Evolutionary conservation across 1,284 basidiomycete species (phyloP), one percentile per base, ranked within the genome.

Genomic region (Marasmius oreades): DNA sequence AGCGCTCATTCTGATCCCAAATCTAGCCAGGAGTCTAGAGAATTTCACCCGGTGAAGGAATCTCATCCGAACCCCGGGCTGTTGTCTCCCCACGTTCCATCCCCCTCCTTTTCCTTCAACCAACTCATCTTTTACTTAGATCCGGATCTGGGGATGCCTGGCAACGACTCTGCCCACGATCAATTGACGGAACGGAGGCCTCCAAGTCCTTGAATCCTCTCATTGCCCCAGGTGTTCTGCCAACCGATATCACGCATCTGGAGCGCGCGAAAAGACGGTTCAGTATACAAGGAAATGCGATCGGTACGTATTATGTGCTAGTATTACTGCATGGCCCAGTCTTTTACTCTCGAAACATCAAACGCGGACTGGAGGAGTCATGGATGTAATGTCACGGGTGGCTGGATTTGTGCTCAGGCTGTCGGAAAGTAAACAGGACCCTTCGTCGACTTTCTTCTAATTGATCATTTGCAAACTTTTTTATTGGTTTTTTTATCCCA

Each of bases 361-460:
- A 43, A 65, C 0, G 66, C 65, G n/a, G 67, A 72, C 28, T 77
- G 73, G 75, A 67, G 63, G 56, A 31, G 68, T 74, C 5, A 48
- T 76, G 20, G 73, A 78, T 42, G 62, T 75, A 78, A 77, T 54
- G 68, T 69, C 22, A 79, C 71, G 3, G 77, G 77, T 16, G 73
- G 72, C 51, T 77, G 71, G 71, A 55, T 77, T 47, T 76, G 73
- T 53, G 74, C 76, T 2, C 71, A 75, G 56, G 67, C 73, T 0
- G 74, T 71, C 26, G 73, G 68, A 47, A 73, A 66, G 77, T 74
- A 44, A 53, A 70, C 64, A 2, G n/a, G n/a, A n/a, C n/a, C n/a
- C n/a, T n/a, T n/a, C n/a, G n/a, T n/a, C n/a, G n/a, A n/a, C n/a
- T n/a, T n/a, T n/a, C n/a, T n/a, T n/a, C n/a, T n/a, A n/a, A n/a